Evolutionary conservation across 1,284 basidiomycete species (phyloP).

Genomic region (Tilletia indica): DNA sequence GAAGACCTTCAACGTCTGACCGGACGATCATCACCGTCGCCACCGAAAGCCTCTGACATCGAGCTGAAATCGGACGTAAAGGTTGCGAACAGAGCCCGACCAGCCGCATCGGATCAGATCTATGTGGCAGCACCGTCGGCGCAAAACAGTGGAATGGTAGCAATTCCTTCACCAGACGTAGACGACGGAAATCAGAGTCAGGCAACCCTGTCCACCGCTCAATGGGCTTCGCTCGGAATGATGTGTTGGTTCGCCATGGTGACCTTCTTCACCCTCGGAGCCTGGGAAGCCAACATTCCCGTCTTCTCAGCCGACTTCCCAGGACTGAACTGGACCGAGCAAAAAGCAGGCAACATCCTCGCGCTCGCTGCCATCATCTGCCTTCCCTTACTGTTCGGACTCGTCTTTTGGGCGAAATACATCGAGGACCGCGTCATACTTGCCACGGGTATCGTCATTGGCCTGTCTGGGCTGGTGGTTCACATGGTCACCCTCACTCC

Average conservation of each 20-base stretch:
- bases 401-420: constrained; percentile 33
- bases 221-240: constrained; percentile 32
- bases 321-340: constrained; percentile 30
- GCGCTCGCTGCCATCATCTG: constrained; percentile 32
- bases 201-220: constrained; percentile 5
- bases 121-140: too few species aligned
- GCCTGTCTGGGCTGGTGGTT: constrained; percentile 32
- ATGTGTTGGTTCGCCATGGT: constrained; percentile 42
- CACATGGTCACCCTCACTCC: constrained; percentile 34
- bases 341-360: constrained; percentile 37
- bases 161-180: too few species aligned
- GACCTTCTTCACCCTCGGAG: constrained; percentile 36
- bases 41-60: not conserved
- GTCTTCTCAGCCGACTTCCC: constrained; percentile 31
- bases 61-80: not conserved
- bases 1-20: not conserved
- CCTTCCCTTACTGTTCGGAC: constrained; percentile 34
- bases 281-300: constrained; percentile 40
- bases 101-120: too few species aligned
- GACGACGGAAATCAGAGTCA: not conserved
- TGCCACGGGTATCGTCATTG: constrained; percentile 29
- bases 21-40: not conserved
- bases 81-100: too few species aligned
- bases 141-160: too few species aligned
- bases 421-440: constrained; percentile 34